Evolutionary conservation across 2,329 filamentous ascomycete genomes (phyloP), one percentile per base, ranked within the genome.

Genomic region (Botrytis paeoniae): DNA sequence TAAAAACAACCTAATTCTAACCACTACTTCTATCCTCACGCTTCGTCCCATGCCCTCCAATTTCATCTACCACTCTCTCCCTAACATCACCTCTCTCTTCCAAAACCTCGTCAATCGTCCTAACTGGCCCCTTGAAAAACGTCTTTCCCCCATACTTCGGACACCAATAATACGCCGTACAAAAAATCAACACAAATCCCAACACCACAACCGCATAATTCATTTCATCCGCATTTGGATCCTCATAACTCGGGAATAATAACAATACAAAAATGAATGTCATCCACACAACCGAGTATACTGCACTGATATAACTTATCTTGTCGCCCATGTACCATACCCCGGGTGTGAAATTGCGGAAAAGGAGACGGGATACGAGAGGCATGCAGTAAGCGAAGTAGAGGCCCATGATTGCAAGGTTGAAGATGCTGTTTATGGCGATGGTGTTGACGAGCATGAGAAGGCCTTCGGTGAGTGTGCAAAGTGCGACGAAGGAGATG

Each of bases 341-440:
- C 2, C 80, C 80, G 0, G 80, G 80, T 10, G 73, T 78, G 73
- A 81, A 81, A 69, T 80, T 61, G 12, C 76, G 51, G 71, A 80
- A 80, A 10, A 76, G 39, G 22, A 81, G 74, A 29, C 80, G 78
- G 1, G 79, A 75, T 25, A 81, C 71, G 7, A 81, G 75, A 4
- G 80, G 80, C 80, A 81, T 80, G 64, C 78, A 80, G 73, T 81
- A 81, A 12, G 80, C 79, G 62, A 81, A 80, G 73, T 81, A 81
- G 41, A 81, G 77, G 25, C 80, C 80, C 78, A 80, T 81, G 60
- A 81, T 81, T 5, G 79, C 79, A 29, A 81, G 73, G 75, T 82
- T 79, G 77, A 81, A 80, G 69, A 80, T 77, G 29, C 79, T 79
- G 76, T 82, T 76, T 64, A 81, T 79, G 71, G 80, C 75, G 69